phyloP scores from a whole-genome alignment of 257 asterid genomes.

The Marsdenia floribunda region DNA sequence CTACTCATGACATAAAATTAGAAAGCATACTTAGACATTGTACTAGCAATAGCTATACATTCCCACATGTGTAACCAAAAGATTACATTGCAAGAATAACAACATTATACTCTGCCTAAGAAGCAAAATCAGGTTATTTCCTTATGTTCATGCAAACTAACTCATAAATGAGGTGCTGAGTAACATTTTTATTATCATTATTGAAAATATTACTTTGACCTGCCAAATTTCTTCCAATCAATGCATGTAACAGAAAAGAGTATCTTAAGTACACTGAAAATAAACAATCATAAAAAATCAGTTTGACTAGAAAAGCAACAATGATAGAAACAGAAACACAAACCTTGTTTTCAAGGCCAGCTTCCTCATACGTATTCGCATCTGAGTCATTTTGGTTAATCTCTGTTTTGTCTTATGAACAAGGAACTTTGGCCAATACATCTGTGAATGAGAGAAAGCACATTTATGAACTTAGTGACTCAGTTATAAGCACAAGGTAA shows the following conservation, averaged over 20 bases:
- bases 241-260: not conserved
- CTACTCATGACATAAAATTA: not conserved
- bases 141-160: not conserved
- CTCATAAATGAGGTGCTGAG: not conserved
- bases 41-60: not conserved
- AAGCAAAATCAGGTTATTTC: not conserved
- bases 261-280: not conserved
- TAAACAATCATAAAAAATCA: not conserved
- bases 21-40: not conserved
- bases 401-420: conserved; percentile 89
- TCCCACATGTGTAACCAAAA: not conserved
- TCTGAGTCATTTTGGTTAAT: conserved; percentile 94
- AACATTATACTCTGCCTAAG: not conserved
- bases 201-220: not conserved
- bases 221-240: not conserved
- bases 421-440: conserved; percentile 90
- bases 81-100: not conserved
- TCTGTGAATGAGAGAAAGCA: conserved; percentile 30
- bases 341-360: conserved; percentile 92
- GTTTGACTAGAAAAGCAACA: conserved; percentile 6
- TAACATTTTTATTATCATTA: not conserved
- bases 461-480: conserved; percentile 4
- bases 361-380: conserved; percentile 97
- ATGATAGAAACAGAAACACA: not conserved
- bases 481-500: not conserved